Base-by-base conservation (phyloP, 345 rosid genomes). In the Camelina sativa region DNA sequence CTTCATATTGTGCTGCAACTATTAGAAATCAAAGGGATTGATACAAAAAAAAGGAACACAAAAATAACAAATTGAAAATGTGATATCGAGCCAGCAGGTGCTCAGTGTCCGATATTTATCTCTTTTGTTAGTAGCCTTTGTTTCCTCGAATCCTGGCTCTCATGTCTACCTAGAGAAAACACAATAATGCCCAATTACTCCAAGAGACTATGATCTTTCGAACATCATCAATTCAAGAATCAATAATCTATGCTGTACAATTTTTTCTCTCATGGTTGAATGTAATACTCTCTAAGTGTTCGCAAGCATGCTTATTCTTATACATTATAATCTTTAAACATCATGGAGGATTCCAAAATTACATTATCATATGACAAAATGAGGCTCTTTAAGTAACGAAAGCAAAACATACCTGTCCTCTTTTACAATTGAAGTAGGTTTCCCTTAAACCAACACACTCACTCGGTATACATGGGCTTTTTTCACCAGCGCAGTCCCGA, bases 401-500 rank as follows among this genome's bases (percentile, higher is more conserved):
- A 46, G 40, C 71, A 44, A 62, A 79, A 76, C 80, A 65, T 70
- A 76, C 98, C 86, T 93, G 98, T 75, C 99, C 97, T 85, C 98
- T 81, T 84, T 96, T 96, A 92, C 97, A 96, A 75, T 96, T 92
- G 86, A 96, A 96, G 78, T 92, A 92, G 50, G 99, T 92, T 85
- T 89, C 97, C 58, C 97, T 82, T 20, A 96, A 86, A 30, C 99
- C 99, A 11, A 92, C 97, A 80, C 98, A 92, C 74, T 92, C 95
- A 35, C 88, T 91, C 4, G 97, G 78, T 70, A 96, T 89, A 40
- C 78, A 86, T 8, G 99, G 97, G 80, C 80, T 81, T 69, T 88
- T 92, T 83, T 92, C 98, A 62, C 91, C 93, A 5, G 91, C 91
- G 32, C 99, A 96, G 56, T 92, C 99, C 71, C 91, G 79, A 47